Base-by-base conservation (phyloP, 163 green algal species). In the Volvox carteri region DNA sequence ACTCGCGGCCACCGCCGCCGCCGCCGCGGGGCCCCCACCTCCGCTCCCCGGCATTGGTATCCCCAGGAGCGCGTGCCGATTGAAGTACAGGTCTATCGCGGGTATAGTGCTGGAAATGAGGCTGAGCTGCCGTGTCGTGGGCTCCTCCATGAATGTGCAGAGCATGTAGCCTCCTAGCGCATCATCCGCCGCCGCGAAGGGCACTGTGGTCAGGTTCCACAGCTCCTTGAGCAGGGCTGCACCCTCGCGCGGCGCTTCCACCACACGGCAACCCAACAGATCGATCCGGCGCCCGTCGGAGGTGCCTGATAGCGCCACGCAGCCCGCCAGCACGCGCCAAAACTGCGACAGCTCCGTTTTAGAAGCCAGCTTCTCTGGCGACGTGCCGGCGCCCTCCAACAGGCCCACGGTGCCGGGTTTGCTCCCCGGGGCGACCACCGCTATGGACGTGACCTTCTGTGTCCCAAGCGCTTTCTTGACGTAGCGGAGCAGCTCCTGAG, bases 71-170 rank as follows among this genome's bases (percentile, higher is more conserved):
- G 14, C 44, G n/a, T 83, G 70, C 25, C 78, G 70, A 58, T 93
- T 87, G 54, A 93, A 93, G 87, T 93, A 93, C 33, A 93, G 35
- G 84, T 93, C 90, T 0, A 93, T 85, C 56, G 62, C 90, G 33
- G 85, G 79, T 54, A 93, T 91, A 21, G 84, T 90, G 25, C 77
- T 90, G 33, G 62, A 76, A 54, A 93, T 93, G 56, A 93, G 75
- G 37, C 81, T 88, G 0, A 91, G 78, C 65, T 85, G 50, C 46
- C 85, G 80, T 0, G 84, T 84, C 41, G 39, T 80, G 37, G 90
- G 86, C 77, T 93, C 90, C 78, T 93, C 90, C 70, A 93, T 88
- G 72, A 93, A 92, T 11, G 91, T 91, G 41, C 78, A 84, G 11
- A 90, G 86, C 85, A 79, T 81, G 73, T 87, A 93, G 37, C 72